phyloP scores from a whole-genome alignment of 352 stramenopile genomes.

The Pythium apleroticum region DNA sequence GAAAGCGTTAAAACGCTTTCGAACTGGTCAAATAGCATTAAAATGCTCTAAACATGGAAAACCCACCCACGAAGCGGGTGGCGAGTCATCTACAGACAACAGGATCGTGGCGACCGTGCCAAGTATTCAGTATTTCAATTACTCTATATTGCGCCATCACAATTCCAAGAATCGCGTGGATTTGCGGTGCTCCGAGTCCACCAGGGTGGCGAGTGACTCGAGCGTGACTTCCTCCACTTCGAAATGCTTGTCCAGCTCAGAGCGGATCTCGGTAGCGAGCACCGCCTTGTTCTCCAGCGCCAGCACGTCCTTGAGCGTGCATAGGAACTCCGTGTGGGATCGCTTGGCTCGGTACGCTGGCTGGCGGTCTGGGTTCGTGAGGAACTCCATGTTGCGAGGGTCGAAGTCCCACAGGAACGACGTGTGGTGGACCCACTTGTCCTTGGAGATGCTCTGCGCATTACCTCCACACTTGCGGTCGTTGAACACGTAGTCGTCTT shows the following conservation, averaged over 20 bases:
- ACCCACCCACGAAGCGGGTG: too few relatives aligned
- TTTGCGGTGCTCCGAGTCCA: conserved; percentile 63
- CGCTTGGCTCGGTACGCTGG: conserved; percentile 93
- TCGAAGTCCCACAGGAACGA: conserved; percentile 98
- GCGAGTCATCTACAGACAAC: too few relatives aligned
- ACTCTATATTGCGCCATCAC: conserved; percentile 21
- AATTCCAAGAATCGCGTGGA: conserved; percentile 63
- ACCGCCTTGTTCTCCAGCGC: conserved; percentile 36
- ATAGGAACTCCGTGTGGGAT: conserved; percentile 93
- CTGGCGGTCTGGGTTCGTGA: conserved; percentile 93
- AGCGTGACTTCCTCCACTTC: conserved; percentile 52
- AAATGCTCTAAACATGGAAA: too few relatives aligned
- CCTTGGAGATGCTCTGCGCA: conserved; percentile 94
- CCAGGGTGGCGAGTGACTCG: conserved; percentile 43
- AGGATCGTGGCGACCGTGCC: too few relatives aligned
- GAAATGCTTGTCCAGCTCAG: conserved; percentile 60
- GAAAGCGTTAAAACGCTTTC: too few relatives aligned
- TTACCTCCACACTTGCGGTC: conserved; percentile 96
- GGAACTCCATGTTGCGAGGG: conserved; percentile 92
- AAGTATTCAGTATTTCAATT: neutral
- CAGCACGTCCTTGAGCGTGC: conserved; percentile 82
- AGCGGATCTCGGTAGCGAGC: conserved; percentile 46
- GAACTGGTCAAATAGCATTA: too few relatives aligned
- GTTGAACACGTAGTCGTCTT: conserved; percentile 97
- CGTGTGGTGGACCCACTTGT: conserved; percentile 97